phyloP scores from a whole-genome alignment of 2,329 filamentous ascomycete genomes.

The Hymenoscyphus repandus region DNA sequence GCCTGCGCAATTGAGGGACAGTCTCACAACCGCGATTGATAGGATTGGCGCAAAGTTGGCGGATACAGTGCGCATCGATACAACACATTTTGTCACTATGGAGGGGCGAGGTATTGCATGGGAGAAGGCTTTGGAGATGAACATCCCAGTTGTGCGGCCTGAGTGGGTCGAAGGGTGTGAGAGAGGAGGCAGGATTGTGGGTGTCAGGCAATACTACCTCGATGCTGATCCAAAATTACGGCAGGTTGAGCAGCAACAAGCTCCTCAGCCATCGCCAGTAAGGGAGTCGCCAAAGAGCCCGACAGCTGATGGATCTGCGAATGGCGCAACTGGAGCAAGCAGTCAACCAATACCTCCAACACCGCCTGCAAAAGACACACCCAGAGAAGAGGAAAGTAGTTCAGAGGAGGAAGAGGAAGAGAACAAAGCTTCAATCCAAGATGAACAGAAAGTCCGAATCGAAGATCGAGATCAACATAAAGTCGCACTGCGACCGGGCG shows the following conservation, averaged over 20 bases:
- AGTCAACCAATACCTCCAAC: constrained; percentile 21
- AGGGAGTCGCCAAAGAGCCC: constrained; percentile 15
- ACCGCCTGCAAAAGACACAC: constrained; percentile 27
- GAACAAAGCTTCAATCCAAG: constrained; percentile 31
- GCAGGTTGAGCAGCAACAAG: constrained; percentile 21
- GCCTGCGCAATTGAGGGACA: constrained; percentile 66
- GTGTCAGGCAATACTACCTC: constrained; percentile 92
- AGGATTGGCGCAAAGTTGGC: constrained; percentile 89
- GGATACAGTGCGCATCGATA: constrained; percentile 89
- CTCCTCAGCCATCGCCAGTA: constrained; percentile 9
- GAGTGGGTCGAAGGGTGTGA: constrained; percentile 99
- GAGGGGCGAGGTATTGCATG: constrained; percentile 84
- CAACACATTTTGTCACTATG: constrained; percentile 95
- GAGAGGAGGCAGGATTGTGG: constrained; percentile 83
- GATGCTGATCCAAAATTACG: constrained; percentile 60
- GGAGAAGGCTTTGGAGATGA: constrained; percentile 97
- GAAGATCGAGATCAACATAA: constrained; percentile 52
- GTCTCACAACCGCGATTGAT: constrained; percentile 69
- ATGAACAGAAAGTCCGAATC: constrained; percentile 52
- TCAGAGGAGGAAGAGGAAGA: constrained; percentile 28
- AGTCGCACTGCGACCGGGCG: constrained; percentile 42
- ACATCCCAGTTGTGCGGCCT: constrained; percentile 92
- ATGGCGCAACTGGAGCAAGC: constrained; percentile 23
- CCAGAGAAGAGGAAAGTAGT: constrained; percentile 21
- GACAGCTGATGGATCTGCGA: constrained; percentile 13